phyloP scores from a whole-genome alignment of 306 rosid species.

The Pyrus betulifolia region DNA sequence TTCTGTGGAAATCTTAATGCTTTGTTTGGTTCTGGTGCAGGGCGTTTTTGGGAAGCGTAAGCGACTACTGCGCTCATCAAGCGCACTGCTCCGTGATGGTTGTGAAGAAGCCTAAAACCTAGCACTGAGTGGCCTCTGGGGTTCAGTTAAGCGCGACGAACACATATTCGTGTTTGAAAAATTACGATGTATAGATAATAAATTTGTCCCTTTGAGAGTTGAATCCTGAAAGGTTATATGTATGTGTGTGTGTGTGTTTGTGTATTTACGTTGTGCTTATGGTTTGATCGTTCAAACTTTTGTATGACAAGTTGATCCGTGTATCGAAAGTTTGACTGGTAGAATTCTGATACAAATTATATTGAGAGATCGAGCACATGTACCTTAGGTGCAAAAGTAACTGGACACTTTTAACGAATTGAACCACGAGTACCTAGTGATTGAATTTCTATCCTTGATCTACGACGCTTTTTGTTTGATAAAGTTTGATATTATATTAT shows the following conservation, averaged over 20 bases:
- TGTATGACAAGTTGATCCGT: background rate
- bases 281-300: background rate
- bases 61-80: slow-evolving; percentile 78
- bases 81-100: slow-evolving; percentile 73
- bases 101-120: slow-evolving; percentile 69
- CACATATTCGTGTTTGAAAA: background rate
- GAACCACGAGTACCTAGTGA: no score
- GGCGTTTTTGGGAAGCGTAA: slow-evolving; percentile 70
- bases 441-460: no score
- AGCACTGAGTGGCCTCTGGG: background rate
- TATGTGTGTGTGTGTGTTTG: background rate
- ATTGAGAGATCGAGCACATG: no score
- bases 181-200: background rate
- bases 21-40: slow-evolving; percentile 31
- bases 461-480: no score
- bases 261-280: background rate
- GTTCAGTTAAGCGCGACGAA: background rate
- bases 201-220: background rate
- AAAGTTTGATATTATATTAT: background rate
- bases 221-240: background rate
- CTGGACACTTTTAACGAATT: no score
- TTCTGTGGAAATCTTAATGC: background rate
- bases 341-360: background rate
- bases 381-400: no score
- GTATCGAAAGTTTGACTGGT: background rate